Conservation (phyloP, 2,329 filamentous ascomycete genomes). For the Fusarium proliferatum region DNA sequence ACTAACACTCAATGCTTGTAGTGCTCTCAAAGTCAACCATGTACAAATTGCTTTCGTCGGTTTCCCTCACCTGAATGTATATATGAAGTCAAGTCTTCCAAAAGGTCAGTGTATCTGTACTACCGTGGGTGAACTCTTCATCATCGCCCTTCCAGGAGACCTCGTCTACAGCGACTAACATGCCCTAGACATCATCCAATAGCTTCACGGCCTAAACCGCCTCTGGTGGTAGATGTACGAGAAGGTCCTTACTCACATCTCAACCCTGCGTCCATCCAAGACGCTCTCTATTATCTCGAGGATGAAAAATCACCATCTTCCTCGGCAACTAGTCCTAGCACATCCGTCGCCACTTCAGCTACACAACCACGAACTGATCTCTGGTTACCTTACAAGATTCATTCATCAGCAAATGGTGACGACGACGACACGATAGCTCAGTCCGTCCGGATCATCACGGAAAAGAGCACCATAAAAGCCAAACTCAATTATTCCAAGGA, state of each 20-base stretch:
- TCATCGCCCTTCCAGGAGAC: background rate
- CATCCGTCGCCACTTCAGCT: background rate
- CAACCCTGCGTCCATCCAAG: slow-evolving; percentile 49
- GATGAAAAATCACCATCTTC: slow-evolving; percentile 16
- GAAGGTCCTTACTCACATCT: slow-evolving; percentile 52
- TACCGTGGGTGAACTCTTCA: background rate
- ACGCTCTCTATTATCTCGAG: slow-evolving; percentile 51
- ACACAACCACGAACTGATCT: slow-evolving; percentile 18
- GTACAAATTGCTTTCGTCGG: slow-evolving; percentile 63
- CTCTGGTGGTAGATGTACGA: slow-evolving; percentile 35
- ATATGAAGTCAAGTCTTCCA: slow-evolving; percentile 52
- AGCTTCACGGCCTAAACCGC: slow-evolving; percentile 13
- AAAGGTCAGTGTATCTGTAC: slow-evolving; percentile 21
- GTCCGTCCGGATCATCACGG: slow-evolving; percentile 46
- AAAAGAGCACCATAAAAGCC: slow-evolving; percentile 46
- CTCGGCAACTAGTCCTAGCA: background rate
- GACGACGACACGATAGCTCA: slow-evolving; percentile 46
- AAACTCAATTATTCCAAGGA: slow-evolving; percentile 48
- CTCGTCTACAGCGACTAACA: slow-evolving; percentile 1
- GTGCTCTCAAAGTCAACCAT: slow-evolving; percentile 66
- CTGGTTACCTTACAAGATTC: slow-evolving; percentile 42
- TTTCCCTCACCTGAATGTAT: slow-evolving; percentile 64
- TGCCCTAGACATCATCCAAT: slow-evolving; percentile 12
- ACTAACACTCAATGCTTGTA: slow-evolving; percentile 39
- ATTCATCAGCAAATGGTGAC: slow-evolving; percentile 42